Percentiles rank a stretch among this genome's conserved stretches.
Evolutionary conservation across 768 basidiomycete genomes (phyloP).

Genomic region (Boletus rufocinnamomeus): DNA sequence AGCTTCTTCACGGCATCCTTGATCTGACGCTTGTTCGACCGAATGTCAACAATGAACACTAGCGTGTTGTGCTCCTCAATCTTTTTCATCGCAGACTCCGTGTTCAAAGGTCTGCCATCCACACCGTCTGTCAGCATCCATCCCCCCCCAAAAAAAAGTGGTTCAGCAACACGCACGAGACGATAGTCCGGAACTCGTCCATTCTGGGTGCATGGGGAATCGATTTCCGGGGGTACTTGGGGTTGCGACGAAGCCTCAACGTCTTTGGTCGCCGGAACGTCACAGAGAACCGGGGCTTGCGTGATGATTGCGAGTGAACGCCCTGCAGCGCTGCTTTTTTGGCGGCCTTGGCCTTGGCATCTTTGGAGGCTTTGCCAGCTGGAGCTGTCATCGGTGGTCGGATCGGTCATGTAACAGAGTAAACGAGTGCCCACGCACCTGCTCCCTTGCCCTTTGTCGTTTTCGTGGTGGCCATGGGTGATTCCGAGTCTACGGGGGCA

Average conservation of each 20-base stretch:
- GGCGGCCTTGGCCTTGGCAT: slow-evolving; percentile 84
- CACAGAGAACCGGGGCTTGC: slow-evolving; percentile 83
- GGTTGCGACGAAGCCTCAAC: slow-evolving; percentile 76
- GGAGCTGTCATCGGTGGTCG: slow-evolving; percentile 4
- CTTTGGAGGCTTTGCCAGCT: slow-evolving; percentile 39
- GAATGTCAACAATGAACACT: slow-evolving; percentile 95
- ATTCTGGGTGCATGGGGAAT: slow-evolving; percentile 90
- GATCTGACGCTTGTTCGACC: slow-evolving; percentile 98
- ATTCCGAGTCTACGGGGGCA: slow-evolving; percentile 13
- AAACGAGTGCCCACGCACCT: slow-evolving; percentile 30
- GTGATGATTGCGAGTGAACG: slow-evolving; percentile 67
- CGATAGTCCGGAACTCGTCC: slow-evolving; percentile 95
- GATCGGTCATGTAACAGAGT: slow-evolving; percentile 31
- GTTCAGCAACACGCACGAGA: slow-evolving; percentile 59
- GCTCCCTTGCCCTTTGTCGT: slow-evolving; percentile 62
- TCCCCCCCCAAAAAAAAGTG: not conserved
- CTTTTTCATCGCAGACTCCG: slow-evolving; percentile 99
- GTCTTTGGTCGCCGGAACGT: slow-evolving; percentile 98
- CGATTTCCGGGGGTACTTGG: slow-evolving; percentile 95
- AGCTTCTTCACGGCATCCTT: slow-evolving; percentile 99
- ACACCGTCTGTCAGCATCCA: not conserved
- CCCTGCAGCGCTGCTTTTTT: slow-evolving; percentile 97
- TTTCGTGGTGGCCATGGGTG: slow-evolving; percentile 70
- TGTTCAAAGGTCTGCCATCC: slow-evolving; percentile 74
- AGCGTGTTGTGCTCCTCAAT: slow-evolving; percentile 99